Base-by-base conservation (phyloP, 2,329 filamentous ascomycete species). In the Penicillium palitans region DNA sequence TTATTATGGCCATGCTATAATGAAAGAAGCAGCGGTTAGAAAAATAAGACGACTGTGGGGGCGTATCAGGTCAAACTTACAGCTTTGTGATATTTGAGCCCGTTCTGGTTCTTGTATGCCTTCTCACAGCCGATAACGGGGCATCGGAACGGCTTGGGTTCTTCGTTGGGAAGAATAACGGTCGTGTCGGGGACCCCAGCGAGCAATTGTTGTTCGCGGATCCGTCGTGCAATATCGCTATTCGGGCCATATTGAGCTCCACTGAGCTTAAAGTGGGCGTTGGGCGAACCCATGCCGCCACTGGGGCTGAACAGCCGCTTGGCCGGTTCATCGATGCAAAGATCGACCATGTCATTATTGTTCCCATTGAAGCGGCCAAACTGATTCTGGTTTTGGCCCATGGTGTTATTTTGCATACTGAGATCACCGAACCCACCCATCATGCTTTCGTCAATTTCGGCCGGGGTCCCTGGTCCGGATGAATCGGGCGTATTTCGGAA, bases 71-170 rank as follows among this genome's bases (percentile, higher is more conserved):
- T 25, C 15, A 59, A 40, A 79, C 83, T 77, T 79, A 85, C 84
- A 71, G 83, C 80, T 78, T 89, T 89, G 78, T 89, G 87, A 69
- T 91, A 99, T 85, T 98, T 99, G 57, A 99, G 82, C 50, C 95
- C 95, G 68, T 99, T 99, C 74, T 98, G 95, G 75, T 99, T 99
- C 83, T 99, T 99, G 80, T 99, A 99, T 0, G 95, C 93, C 81
- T 99, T 99, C 76, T 98, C 95, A 71, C 95, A 99, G 6, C 95
- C 95, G 73, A 99, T 96, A 51, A 99, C 95, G 1, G 95, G 95
- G 70, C 95, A 99, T 74, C 93, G 90, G 82, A 96, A 99, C 0
- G 95, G 95, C 78, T 98, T 99, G 70, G 96, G 91, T 73, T 99
- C 93, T 73, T 98, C 93, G 17, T 89, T 89, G 58, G 84, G 83